These are phyloP conservation scores for Trichoderma endophyticum DNA, from an alignment of 2,329 filamentous ascomycete species.

Conservation along the genomic window DNA sequence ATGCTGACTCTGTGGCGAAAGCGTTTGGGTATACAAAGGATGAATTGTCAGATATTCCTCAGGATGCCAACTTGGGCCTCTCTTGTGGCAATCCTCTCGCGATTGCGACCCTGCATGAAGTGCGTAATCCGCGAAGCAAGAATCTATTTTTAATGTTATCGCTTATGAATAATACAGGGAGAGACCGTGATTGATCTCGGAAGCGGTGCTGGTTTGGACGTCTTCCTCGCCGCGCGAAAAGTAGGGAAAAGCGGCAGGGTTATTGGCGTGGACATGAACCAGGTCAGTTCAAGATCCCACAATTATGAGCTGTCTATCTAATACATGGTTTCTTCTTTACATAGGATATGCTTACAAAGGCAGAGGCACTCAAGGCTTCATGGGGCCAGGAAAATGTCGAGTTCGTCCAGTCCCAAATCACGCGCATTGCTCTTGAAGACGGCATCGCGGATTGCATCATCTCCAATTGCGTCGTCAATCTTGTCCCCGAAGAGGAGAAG, in stretches of 20 bases:
- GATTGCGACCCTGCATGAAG: slow-evolving; percentile 45
- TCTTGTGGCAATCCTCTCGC: slow-evolving; percentile 54
- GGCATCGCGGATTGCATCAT: slow-evolving; percentile 52
- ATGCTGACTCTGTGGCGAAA: slow-evolving; percentile 43
- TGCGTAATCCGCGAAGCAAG: slow-evolving; percentile 22
- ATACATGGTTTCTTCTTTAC: not conserved
- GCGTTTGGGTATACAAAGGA: slow-evolving; percentile 52
- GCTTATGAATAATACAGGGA: slow-evolving; percentile 31
- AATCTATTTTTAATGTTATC: not conserved
- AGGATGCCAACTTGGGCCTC: slow-evolving; percentile 49
- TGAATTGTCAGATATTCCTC: slow-evolving; percentile 45
- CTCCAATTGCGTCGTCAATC: slow-evolving; percentile 62
- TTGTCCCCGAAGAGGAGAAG: slow-evolving; percentile 53
- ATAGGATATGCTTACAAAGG: slow-evolving; percentile 52
- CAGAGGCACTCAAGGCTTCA: slow-evolving; percentile 42
- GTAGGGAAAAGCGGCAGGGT: slow-evolving; percentile 47
- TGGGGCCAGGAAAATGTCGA: slow-evolving; percentile 41
- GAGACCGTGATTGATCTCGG: slow-evolving; percentile 58
- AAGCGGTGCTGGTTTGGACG: slow-evolving; percentile 56
- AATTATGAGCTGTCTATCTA: not conserved
- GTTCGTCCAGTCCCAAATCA: slow-evolving; percentile 53
- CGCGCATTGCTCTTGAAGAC: slow-evolving; percentile 42
- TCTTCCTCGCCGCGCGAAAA: slow-evolving; percentile 50
- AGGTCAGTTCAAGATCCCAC: slow-evolving; percentile 35
- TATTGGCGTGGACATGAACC: slow-evolving; percentile 60